Percentiles rank a stretch among this genome's conserved stretches.
Conservation (phyloP, 192 early-diverging fungal species). For the Lobosporangium transversale region DNA sequence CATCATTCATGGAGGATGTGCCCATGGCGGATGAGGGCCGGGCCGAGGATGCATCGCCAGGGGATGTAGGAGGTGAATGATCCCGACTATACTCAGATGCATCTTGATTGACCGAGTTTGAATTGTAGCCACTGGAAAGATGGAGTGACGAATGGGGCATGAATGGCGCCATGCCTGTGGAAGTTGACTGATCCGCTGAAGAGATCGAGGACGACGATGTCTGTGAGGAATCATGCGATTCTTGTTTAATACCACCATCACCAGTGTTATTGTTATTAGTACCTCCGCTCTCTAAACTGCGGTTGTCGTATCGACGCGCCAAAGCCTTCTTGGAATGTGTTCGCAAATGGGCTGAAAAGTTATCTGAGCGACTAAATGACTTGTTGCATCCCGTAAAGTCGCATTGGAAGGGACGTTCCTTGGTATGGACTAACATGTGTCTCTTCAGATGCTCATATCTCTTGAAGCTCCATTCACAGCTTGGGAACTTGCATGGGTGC, state of each 20-base stretch:
- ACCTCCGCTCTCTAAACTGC: constrained; percentile 9
- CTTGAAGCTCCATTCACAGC: constrained; percentile 76
- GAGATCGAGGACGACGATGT: not conserved
- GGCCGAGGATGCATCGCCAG: constrained; percentile 23
- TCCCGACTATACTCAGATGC: constrained; percentile 45
- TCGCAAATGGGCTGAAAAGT: constrained; percentile 78
- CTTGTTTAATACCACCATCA: constrained; percentile 23
- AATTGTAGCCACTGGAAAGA: constrained; percentile 21
- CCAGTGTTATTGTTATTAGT: too few relatives aligned
- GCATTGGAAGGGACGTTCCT: constrained; percentile 77
- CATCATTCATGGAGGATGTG: constrained; percentile 39
- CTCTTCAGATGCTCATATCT: constrained; percentile 84
- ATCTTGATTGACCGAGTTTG: constrained; percentile 28
- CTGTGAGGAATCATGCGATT: constrained; percentile 22
- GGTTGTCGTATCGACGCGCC: constrained; percentile 41
- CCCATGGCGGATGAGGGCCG: constrained; percentile 26
- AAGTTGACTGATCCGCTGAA: constrained; percentile 10
- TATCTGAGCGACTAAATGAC: constrained; percentile 81
- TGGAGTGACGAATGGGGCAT: constrained; percentile 41
- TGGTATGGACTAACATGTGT: constrained; percentile 82
- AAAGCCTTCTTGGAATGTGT: constrained; percentile 76
- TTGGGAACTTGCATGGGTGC: constrained; percentile 59
- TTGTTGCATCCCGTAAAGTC: constrained; percentile 79
- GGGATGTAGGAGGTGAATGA: constrained; percentile 39
- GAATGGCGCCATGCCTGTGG: constrained; percentile 27